Evolutionary conservation across 1,139 yeast genomes (phyloP).

Genomic region (Nakaseomyces bracarensis): DNA sequence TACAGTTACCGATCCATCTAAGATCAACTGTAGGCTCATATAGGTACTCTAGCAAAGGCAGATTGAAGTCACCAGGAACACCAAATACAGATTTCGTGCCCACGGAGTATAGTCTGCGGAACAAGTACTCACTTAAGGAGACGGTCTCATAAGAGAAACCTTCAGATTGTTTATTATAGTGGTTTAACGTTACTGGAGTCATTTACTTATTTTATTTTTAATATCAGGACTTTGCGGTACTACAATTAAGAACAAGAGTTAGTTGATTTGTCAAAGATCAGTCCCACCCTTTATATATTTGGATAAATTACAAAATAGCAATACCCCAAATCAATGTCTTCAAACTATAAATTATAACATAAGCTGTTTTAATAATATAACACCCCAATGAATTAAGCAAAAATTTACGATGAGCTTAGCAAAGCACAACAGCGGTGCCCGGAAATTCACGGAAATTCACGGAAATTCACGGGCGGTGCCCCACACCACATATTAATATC

Average conservation of each 20-base stretch:
- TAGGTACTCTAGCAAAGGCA: slow-evolving; percentile 47
- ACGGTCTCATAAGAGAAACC: slow-evolving; percentile 10
- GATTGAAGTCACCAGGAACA: slow-evolving; percentile 54
- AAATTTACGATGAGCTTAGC: too few species aligned
- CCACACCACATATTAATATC: too few species aligned
- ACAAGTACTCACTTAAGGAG: slow-evolving; percentile 33
- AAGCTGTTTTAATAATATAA: too few species aligned
- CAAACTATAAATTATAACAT: too few species aligned
- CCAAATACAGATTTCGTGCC: slow-evolving; percentile 35
- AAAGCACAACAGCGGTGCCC: not conserved
- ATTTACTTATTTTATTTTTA: not conserved
- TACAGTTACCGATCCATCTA: slow-evolving; percentile 45
- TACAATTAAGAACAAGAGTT: too few species aligned
- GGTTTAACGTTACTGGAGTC: slow-evolving; percentile 6
- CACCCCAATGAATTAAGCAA: too few species aligned
- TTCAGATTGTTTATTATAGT: not conserved
- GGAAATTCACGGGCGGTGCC: slow-evolving; percentile 5
- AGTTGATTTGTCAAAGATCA: too few species aligned
- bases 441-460: not conserved
- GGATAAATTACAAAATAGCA: too few species aligned
- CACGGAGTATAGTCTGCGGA: slow-evolving; percentile 23
- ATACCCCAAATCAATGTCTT: too few species aligned
- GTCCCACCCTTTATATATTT: too few species aligned
- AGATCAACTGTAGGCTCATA: slow-evolving; percentile 28
- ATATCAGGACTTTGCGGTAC: not conserved